Percentiles rank a stretch among this genome's conserved stretches.
Evolutionary conservation across 2,329 filamentous ascomycete genomes (phyloP).

Genomic region (Lasiodiplodia citricola): DNA sequence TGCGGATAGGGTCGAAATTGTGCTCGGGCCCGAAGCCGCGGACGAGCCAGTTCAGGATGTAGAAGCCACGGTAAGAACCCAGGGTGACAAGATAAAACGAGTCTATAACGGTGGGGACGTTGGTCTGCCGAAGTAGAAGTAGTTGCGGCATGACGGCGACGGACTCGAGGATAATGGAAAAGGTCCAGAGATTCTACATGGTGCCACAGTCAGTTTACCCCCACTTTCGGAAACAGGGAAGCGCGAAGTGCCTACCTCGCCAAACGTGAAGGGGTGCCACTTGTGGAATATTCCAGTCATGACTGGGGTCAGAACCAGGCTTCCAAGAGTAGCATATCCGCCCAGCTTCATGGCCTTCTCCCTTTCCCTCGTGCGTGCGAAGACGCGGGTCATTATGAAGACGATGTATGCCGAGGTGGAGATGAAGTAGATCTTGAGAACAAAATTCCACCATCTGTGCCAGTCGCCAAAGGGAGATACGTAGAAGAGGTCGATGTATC

Average conservation of each 20-base stretch:
- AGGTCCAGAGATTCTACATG: constrained; percentile 77
- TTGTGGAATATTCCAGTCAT: constrained; percentile 71
- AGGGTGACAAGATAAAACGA: constrained; percentile 93
- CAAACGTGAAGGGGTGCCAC: constrained; percentile 28
- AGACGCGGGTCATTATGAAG: constrained; percentile 83
- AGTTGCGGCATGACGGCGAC: constrained; percentile 90
- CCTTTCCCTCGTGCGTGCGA: constrained; percentile 83
- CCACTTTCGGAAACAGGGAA: background rate
- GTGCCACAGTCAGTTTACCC: background rate
- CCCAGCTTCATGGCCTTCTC: constrained; percentile 95
- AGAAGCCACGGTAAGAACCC: constrained; percentile 85
- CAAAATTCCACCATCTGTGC: constrained; percentile 61
- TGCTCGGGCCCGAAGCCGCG: constrained; percentile 65
- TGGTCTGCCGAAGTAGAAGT: constrained; percentile 90
- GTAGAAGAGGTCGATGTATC: constrained; percentile 82
- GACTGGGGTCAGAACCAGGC: constrained; percentile 72
- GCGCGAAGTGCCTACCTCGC: constrained; percentile 23
- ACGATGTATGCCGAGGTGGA: constrained; percentile 84
- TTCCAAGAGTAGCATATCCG: constrained; percentile 68
- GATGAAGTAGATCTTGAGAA: constrained; percentile 91
- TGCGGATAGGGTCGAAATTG: constrained; percentile 71
- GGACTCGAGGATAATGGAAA: constrained; percentile 90
- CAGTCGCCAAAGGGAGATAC: constrained; percentile 45
- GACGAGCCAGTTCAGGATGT: constrained; percentile 89
- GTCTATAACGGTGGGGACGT: constrained; percentile 92